These are phyloP conservation scores for Flaveria floridana DNA, from an alignment of 140 eudicot species.

Conservation along the genomic window DNA sequence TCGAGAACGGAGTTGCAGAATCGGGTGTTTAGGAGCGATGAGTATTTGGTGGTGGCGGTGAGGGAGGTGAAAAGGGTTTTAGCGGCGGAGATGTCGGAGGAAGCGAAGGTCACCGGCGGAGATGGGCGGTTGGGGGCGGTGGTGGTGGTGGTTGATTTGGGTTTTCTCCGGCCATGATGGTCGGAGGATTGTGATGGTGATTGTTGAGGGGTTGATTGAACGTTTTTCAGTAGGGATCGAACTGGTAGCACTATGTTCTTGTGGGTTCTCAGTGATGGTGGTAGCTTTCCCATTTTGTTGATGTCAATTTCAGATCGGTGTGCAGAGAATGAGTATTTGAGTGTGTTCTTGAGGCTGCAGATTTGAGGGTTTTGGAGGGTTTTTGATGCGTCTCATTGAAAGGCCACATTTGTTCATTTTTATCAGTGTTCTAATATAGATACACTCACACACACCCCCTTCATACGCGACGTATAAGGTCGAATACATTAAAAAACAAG, in stretches of 20 bases:
- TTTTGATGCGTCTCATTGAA: too few species aligned
- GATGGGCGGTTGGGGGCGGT: slow-evolving; percentile 4
- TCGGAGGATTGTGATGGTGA: slow-evolving; percentile 11
- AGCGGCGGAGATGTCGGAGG: slow-evolving; percentile 70
- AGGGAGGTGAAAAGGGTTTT: slow-evolving; percentile 66
- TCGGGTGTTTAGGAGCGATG: slow-evolving; percentile 37
- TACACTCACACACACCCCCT: too few species aligned
- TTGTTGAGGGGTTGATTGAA: slow-evolving; percentile 28
- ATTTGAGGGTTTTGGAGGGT: slow-evolving; percentile 15
- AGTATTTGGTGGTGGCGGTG: slow-evolving; percentile 28
- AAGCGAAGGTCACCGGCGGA: slow-evolving; percentile 39
- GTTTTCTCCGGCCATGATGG: slow-evolving; percentile 16
- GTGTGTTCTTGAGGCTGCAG: slow-evolving; percentile 1
- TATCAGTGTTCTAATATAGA: too few species aligned
- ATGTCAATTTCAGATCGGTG: background rate
- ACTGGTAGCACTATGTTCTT: slow-evolving; percentile 34
- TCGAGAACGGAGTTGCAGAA: slow-evolving; percentile 59
- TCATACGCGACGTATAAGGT: too few species aligned
- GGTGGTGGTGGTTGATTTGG: slow-evolving; percentile 27
- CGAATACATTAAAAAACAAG: too few species aligned
- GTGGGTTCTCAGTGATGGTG: slow-evolving; percentile 38
- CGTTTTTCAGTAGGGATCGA: slow-evolving; percentile 23
- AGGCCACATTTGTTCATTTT: too few species aligned
- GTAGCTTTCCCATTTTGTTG: slow-evolving; percentile 50
- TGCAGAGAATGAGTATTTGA: background rate